phyloP scores from a whole-genome alignment of 2,329 filamentous ascomycete species.

The Ceratocystiopsis brevicomis region DNA sequence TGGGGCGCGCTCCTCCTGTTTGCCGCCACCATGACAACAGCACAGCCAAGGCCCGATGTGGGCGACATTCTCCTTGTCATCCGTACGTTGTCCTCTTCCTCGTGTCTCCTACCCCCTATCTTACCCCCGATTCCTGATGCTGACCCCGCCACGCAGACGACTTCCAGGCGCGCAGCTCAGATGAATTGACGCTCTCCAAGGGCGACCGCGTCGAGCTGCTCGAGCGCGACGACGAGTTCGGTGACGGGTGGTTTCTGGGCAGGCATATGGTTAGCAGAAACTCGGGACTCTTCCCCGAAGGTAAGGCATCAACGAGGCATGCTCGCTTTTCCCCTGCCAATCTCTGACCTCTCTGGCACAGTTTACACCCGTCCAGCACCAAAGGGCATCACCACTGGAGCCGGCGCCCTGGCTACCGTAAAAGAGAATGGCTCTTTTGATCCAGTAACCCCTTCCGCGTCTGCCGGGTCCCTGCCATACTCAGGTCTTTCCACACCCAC shows the following conservation, averaged over 20 bases:
- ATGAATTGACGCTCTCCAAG: constrained; percentile 77
- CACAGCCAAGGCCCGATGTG: constrained; percentile 30
- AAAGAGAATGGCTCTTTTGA: constrained; percentile 2
- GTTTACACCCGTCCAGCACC: constrained; percentile 44
- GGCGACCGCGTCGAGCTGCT: constrained; percentile 70
- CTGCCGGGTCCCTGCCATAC: too few species aligned
- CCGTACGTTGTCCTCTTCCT: constrained; percentile 32
- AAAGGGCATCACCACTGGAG: constrained; percentile 17
- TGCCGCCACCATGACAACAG: constrained; percentile 15
- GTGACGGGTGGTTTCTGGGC: constrained; percentile 70
- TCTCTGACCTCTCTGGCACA: background rate
- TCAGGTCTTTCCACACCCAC: too few species aligned
- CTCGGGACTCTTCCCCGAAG: constrained; percentile 68
- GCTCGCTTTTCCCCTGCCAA: background rate
- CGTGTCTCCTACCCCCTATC: too few species aligned
- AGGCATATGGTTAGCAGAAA: constrained; percentile 54
- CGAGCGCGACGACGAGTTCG: constrained; percentile 75
- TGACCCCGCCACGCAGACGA: constrained; percentile 42
- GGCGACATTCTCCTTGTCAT: constrained; percentile 54
- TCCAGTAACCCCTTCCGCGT: too few species aligned
- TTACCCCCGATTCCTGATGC: background rate
- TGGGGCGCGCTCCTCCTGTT: background rate
- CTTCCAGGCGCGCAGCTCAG: constrained; percentile 75
- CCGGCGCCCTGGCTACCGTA: constrained; percentile 10
- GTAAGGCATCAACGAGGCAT: constrained; percentile 25